These are phyloP conservation scores for Eragrostis curvula DNA, from an alignment of 176 grass and related monocot species.

Conservation along the genomic window DNA sequence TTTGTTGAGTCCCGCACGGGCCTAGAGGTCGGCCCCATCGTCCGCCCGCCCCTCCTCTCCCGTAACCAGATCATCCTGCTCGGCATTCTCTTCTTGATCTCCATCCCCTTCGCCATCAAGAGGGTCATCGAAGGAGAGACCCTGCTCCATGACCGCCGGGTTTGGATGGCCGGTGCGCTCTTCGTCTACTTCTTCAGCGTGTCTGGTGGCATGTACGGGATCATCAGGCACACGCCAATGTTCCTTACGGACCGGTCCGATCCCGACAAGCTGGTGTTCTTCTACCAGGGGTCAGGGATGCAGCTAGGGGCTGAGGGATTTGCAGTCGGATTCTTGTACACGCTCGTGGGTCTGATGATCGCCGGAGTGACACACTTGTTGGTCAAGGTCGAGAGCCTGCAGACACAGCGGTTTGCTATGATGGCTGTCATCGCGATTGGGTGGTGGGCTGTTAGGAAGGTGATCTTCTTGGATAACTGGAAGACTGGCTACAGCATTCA, in stretches of 20 bases:
- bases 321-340: slow-evolving; percentile 83
- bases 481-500: slow-evolving; percentile 97
- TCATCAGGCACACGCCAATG: slow-evolving; percentile 88
- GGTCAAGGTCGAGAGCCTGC: slow-evolving; percentile 56
- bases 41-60: slow-evolving; percentile 79
- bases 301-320: slow-evolving; percentile 89
- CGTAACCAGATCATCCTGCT: slow-evolving; percentile 69
- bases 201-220: slow-evolving; percentile 90
- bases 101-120: slow-evolving; percentile 73
- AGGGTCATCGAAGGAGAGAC: slow-evolving; percentile 78
- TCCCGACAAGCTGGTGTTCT: slow-evolving; percentile 88
- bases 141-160: slow-evolving; percentile 66
- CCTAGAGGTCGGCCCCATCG: slow-evolving; percentile 78
- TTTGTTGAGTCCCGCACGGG: slow-evolving; percentile 78
- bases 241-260: slow-evolving; percentile 68
- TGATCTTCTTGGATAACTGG: slow-evolving; percentile 95
- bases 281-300: slow-evolving; percentile 95
- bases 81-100: slow-evolving; percentile 53
- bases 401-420: slow-evolving; percentile 72
- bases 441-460: slow-evolving; percentile 89
- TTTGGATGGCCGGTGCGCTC: slow-evolving; percentile 81
- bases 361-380: slow-evolving; percentile 76
- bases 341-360: slow-evolving; percentile 78
- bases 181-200: slow-evolving; percentile 97
- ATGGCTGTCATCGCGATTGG: slow-evolving; percentile 63